Conservation (phyloP, 169 alveolate genomes). For the Plasmodium chabaudi region DNA sequence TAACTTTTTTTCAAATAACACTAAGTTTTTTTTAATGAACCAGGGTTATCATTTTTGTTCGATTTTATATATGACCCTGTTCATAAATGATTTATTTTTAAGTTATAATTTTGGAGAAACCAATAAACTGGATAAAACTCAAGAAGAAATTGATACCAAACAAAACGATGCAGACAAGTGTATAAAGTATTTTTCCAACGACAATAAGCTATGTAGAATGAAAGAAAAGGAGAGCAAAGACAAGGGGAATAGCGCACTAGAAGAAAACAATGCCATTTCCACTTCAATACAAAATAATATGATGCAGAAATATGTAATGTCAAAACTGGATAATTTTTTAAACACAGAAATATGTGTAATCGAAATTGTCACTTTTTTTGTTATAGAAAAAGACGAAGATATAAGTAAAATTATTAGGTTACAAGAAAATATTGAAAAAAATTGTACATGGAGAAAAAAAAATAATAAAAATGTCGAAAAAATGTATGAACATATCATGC, state of each 20-base stretch:
- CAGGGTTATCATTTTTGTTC: conserved; percentile 35
- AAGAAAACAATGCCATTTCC: not conserved
- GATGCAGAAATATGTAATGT: not conserved
- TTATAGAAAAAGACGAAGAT: conserved; percentile 6
- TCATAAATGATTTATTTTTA: conserved; percentile 7
- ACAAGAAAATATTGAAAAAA: conserved; percentile 3
- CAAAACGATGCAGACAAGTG: not conserved
- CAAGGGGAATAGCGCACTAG: not conserved
- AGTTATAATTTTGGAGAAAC: not conserved
- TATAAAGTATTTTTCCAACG: not conserved
- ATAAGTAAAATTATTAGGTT: conserved; percentile 20
- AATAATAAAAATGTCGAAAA: not conserved
- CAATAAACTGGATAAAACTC: not conserved
- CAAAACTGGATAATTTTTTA: not conserved
- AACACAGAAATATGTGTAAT: conserved; percentile 33
- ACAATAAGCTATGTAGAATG: not conserved
- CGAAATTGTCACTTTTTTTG: conserved; percentile 22
- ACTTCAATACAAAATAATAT: not conserved
- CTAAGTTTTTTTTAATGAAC: not conserved
- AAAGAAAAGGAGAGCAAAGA: too few species aligned
- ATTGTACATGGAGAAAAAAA: not conserved
- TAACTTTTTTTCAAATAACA: conserved; percentile 6
- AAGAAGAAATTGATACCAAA: not conserved
- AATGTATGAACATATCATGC: not conserved
- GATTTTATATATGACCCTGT: conserved; percentile 12